Evolutionary conservation across 106 monocot species (phyloP).

Genomic region (Platanthera guangdongensis): DNA sequence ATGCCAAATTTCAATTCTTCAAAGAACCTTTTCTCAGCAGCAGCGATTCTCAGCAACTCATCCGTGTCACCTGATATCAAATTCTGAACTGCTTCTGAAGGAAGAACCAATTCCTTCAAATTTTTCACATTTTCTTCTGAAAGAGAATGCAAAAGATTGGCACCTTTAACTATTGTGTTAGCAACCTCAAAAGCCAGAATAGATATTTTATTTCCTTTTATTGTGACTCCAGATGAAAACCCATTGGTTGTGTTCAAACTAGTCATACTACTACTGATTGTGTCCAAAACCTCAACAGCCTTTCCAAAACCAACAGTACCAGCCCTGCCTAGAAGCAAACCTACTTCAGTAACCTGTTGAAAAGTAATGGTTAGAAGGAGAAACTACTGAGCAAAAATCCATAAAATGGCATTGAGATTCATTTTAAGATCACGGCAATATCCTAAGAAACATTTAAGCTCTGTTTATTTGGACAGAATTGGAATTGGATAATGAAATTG

Average conservation of each 20-base stretch:
- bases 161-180: conserved; percentile 67
- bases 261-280: conserved; percentile 62
- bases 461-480: no score
- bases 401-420: neutral
- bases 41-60: conserved; percentile 60
- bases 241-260: conserved; percentile 44
- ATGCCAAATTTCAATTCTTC: neutral
- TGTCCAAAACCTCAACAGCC: conserved; percentile 72
- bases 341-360: conserved; percentile 54
- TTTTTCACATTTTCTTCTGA: conserved; percentile 57
- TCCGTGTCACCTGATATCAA: conserved; percentile 50
- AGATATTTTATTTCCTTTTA: conserved; percentile 49
- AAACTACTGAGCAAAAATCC: neutral
- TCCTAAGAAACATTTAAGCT: neutral
- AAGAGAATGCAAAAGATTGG: conserved; percentile 70
- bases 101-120: conserved; percentile 58
- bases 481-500: no score
- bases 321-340: conserved; percentile 59
- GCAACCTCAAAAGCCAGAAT: conserved; percentile 88
- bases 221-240: conserved; percentile 44
- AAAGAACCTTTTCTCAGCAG: conserved; percentile 67
- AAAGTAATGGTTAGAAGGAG: neutral
- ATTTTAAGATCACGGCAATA: neutral
- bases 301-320: conserved; percentile 69
- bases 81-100: conserved; percentile 63